Base-by-base conservation (phyloP, 129 eudicot species). In the Silybum marianum region DNA sequence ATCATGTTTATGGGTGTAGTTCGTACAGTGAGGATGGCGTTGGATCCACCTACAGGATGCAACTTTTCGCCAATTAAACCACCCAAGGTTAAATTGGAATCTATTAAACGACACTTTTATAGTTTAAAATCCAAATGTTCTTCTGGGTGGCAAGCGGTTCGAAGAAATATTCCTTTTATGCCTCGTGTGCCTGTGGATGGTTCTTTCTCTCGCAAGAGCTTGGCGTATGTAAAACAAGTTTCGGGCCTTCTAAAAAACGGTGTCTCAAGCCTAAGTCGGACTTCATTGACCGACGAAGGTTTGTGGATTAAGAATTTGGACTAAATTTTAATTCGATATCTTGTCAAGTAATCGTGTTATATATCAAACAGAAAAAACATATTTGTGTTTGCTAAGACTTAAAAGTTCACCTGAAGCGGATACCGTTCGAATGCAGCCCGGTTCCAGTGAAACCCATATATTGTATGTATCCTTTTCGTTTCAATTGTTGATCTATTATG, bases 31-130 rank as follows among this genome's bases (percentile, higher is more conserved):
- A 90, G 90, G 82, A 85, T 90, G 96, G 88, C 88, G 16, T 69
- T 85, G 85, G 96, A 93, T 78, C 93, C 93, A 32, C 93, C 92
- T 23, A 87, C 88, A 14, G 96, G 97, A 34, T 93, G 97, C 96
- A 93, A 86, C 81, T 81, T 87, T 86, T 85, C 84, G 65, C 71
- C 93, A n/a, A 14, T 93, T 6, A 90, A 78, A 79, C 81, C 89
- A 23, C 91, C 97, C 25, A 91, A 86, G 78, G 32, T 92, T 24
- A 90, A 89, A 65, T 2, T 93, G 73, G 92, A 89, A 36, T 72
- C 88, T 13, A 81, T 91, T 21, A 84, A 88, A n/a, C 44, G 84
- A 60, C 90, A 81, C 71, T 54, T 89, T 10, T 80, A 84, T 25
- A 86, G 78, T 73, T 74, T 82, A 13, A 86, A 87, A 71, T 85